phyloP scores from a whole-genome alignment of 805 yeast genomes.

The Ogataea kodamae region DNA sequence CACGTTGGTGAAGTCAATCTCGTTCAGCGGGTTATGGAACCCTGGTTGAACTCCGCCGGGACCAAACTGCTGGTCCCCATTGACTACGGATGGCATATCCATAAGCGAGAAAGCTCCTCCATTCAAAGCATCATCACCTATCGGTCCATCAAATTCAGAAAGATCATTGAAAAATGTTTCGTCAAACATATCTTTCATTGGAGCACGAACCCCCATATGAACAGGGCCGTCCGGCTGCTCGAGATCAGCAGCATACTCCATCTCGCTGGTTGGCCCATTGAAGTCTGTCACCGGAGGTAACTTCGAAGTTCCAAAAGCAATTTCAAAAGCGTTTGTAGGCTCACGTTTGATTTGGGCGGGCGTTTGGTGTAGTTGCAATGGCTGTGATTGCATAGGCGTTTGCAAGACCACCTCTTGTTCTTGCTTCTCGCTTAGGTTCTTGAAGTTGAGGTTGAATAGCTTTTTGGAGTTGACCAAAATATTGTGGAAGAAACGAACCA shows the following conservation, averaged over 20 bases:
- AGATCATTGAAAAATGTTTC: slow-evolving; percentile 33
- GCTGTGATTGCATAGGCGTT: slow-evolving; percentile 13
- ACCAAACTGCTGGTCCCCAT: slow-evolving; percentile 9
- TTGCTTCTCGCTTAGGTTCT: slow-evolving; percentile 22
- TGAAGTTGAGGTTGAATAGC: slow-evolving; percentile 33
- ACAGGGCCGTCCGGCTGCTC: slow-evolving; percentile 6
- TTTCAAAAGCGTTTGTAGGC: slow-evolving; percentile 32
- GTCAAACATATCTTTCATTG: slow-evolving; percentile 31
- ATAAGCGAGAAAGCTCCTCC: slow-evolving; percentile 6
- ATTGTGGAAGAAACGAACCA: slow-evolving; percentile 38
- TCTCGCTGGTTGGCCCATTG: slow-evolving; percentile 11
- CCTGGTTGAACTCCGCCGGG: slow-evolving; percentile 12
- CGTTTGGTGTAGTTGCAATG: slow-evolving; percentile 15
- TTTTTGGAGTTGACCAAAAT: slow-evolving; percentile 34
- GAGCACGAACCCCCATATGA: slow-evolving; percentile 10
- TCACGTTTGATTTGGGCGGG: slow-evolving; percentile 20
- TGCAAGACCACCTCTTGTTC: slow-evolving; percentile 8
- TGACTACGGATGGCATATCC: slow-evolving; percentile 9
- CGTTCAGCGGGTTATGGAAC: slow-evolving; percentile 33
- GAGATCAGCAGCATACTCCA: slow-evolving; percentile 1
- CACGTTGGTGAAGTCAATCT: slow-evolving; percentile 38
- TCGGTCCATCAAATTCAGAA: slow-evolving; percentile 26
- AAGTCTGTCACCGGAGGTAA: slow-evolving; percentile 36
- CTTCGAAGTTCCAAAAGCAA: slow-evolving; percentile 36
- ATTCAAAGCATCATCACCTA: slow-evolving; percentile 13